Base-by-base conservation (phyloP, 139 green algal species). In the Dunaliella sp. region DNA sequence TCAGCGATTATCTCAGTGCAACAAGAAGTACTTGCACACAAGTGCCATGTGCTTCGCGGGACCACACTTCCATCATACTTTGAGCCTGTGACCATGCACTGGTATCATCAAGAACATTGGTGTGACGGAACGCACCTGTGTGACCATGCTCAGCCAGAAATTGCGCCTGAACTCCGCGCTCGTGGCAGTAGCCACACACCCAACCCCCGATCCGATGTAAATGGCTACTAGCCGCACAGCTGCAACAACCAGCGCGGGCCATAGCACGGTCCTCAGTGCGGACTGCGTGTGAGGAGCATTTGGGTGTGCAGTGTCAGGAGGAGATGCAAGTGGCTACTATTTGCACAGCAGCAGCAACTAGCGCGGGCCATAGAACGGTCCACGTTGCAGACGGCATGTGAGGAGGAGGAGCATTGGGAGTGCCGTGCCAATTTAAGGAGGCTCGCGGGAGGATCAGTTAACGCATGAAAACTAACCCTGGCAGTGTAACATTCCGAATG, bases 61-160 rank as follows among this genome's bases (percentile, higher is more conserved):
- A n/a, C n/a, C n/a, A 24, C 28, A 26, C n/a, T 81, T 81, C 16
- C 28, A 36, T 81, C 25, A 81, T 81, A 24, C 25, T 30, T 34
- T 81, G 76, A 37, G 24, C 76, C 59, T n/a, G 59, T 25, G 22
- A 25, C 25, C 59, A 76, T n/a, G 22, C 59, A 76, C 22, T 76
- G 76, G 76, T 30, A 30, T 16, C 25, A 81, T 81, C 76, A 81
- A 22, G 28, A 81, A 22, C n/a, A 34, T 16, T 81, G n/a, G n/a
- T n/a, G n/a, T n/a, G n/a, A n/a, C n/a, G n/a, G n/a, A 77, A 3
- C 90, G n/a, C 58, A 94, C 95, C 92, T 98, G 95, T 12, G 95
- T 98, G 80, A 98, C 86, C 95, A 97, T 97, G 80, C 88, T 90
- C 83, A 93, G 85, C 94, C 94, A 97, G 74, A 98, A 92, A n/a